Conservation (phyloP, 441 rosid genomes). For the Capsella rubella region DNA sequence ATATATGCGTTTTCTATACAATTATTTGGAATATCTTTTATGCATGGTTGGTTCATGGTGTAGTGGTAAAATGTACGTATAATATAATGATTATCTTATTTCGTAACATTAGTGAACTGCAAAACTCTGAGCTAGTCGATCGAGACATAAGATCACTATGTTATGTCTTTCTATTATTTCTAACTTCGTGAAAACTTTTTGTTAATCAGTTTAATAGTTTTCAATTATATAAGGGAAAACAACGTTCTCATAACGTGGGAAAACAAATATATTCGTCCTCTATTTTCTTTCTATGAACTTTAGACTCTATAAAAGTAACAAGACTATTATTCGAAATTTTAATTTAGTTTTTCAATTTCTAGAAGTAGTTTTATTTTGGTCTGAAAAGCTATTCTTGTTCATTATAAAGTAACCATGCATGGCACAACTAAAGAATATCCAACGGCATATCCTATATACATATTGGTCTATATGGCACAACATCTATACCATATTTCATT, state of each 20-base stretch:
- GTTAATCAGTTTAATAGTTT: no score
- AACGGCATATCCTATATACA: conserved; percentile 29
- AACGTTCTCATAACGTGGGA: conserved; percentile 18
- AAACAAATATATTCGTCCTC: conserved; percentile 22
- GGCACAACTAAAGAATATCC: conserved; percentile 42
- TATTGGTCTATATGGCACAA: not conserved
- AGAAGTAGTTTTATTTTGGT: conserved; percentile 27
- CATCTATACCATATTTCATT: not conserved
- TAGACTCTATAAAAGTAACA: conserved; percentile 29
- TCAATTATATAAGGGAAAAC: not conserved
- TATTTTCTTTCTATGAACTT: conserved; percentile 10
- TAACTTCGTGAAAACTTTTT: no score
- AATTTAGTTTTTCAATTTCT: conserved; percentile 5
- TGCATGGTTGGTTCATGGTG: no score
- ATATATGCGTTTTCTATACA: no score
- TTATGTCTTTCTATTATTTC: no score
- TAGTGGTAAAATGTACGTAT: no score
- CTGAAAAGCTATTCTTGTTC: conserved; percentile 35
- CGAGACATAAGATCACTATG: no score
- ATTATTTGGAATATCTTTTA: no score
- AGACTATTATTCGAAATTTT: conserved; percentile 20
- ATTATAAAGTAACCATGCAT: conserved; percentile 33
- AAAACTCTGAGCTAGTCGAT: no score
- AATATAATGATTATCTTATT: no score
- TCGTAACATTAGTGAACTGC: no score